These are phyloP conservation scores for Chalara sp. DNA, from an alignment of 2,329 filamentous ascomycete genomes.

Conservation along the genomic window DNA sequence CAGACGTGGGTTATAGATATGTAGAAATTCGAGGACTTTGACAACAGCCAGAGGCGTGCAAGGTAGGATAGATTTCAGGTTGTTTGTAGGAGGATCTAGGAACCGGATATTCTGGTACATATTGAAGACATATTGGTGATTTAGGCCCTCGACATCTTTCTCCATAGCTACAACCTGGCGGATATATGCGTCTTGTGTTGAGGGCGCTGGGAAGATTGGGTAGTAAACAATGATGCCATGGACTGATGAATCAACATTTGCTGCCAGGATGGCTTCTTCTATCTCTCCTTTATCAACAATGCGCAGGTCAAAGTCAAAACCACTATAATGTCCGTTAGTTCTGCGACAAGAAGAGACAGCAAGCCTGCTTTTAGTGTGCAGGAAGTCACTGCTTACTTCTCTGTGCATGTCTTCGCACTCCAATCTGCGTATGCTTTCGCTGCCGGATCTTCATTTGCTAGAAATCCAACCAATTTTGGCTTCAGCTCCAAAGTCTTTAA, in stretches of 20 bases:
- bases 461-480: slow-evolving; percentile 81
- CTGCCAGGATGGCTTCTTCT: slow-evolving; percentile 79
- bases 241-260: slow-evolving; percentile 70
- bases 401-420: slow-evolving; percentile 92
- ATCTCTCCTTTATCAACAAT: slow-evolving; percentile 80
- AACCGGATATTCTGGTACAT: slow-evolving; percentile 99
- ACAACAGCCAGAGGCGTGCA: slow-evolving; percentile 94
- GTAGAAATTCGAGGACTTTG: slow-evolving; percentile 92
- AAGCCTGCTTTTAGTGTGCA: too few relatives aligned
- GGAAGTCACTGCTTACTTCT: slow-evolving; percentile 64
- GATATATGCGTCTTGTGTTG: slow-evolving; percentile 85
- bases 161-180: slow-evolving; percentile 85
- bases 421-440: slow-evolving; percentile 93
- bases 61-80: slow-evolving; percentile 84
- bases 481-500: slow-evolving; percentile 64
- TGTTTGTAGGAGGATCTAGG: slow-evolving; percentile 70
- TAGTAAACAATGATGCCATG: slow-evolving; percentile 97
- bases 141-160: slow-evolving; percentile 95
- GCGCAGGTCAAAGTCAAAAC: slow-evolving; percentile 82
- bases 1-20: slow-evolving; percentile 93
- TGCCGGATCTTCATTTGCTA: slow-evolving; percentile 86
- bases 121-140: slow-evolving; percentile 93
- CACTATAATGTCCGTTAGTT: slow-evolving; percentile 43
- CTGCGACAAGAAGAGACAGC: too few relatives aligned
- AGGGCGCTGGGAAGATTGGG: slow-evolving; percentile 79